Conservation (phyloP, 1,284 basidiomycete genomes). For the Thelephora terrestris region DNA sequence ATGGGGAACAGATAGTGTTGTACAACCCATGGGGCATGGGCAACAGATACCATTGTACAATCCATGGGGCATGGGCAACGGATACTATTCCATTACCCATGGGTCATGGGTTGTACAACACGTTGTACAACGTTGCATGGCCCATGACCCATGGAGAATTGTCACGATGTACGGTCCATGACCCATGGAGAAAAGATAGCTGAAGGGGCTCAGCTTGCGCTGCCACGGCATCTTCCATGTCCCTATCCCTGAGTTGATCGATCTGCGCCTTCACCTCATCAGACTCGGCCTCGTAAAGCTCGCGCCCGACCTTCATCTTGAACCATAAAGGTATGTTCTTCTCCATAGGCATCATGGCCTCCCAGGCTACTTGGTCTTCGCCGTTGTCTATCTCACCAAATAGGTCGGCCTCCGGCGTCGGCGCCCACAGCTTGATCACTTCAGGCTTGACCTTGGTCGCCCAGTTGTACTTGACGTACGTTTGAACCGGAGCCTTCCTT, state of each 20-base stretch:
- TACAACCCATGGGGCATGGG: too few relatives aligned
- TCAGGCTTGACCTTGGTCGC: neutral
- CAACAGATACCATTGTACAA: too few relatives aligned
- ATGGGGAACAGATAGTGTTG: too few relatives aligned
- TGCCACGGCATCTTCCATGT: neutral
- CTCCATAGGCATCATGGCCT: neutral
- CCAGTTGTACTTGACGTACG: neutral
- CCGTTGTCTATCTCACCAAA: neutral
- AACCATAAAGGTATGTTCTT: neutral
- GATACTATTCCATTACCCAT: too few relatives aligned
- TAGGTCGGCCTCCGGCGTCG: neutral
- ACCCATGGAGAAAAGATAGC: too few relatives aligned
- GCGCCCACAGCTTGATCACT: neutral
- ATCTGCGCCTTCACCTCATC: neutral
- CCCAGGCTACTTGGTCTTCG: neutral
- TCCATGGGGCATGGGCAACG: too few relatives aligned
- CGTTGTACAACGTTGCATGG: too few relatives aligned
- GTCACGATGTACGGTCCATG: too few relatives aligned
- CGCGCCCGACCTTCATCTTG: neutral
- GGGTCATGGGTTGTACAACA: too few relatives aligned
- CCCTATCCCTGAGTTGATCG: neutral
- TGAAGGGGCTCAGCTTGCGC: too few relatives aligned
- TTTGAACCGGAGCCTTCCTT: neutral
- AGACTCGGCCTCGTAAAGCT: neutral
- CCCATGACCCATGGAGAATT: too few relatives aligned